phyloP scores from a whole-genome alignment of 2,329 filamentous ascomycete genomes.

The Tolypocladium endophyticum region DNA sequence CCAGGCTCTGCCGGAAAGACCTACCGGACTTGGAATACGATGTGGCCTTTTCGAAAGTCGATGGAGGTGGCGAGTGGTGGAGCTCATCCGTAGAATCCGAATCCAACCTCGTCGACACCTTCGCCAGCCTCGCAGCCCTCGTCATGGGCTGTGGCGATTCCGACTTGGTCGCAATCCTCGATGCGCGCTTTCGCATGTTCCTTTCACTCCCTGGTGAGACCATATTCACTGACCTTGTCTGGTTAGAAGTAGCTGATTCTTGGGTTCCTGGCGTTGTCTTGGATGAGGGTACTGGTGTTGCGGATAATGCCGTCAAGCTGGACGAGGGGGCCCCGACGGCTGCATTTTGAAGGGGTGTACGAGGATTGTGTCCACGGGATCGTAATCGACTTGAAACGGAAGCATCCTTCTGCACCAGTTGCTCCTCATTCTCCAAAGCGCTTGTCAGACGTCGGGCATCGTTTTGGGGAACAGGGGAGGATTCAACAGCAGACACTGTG shows the following conservation, averaged over 20 bases:
- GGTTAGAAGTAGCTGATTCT: conserved; percentile 16
- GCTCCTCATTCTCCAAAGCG: not conserved
- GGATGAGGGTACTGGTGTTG: conserved; percentile 26
- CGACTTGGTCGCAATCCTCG: conserved; percentile 9
- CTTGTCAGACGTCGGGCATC: not conserved
- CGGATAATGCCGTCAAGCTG: conserved; percentile 27
- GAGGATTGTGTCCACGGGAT: conserved; percentile 8
- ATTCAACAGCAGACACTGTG: not conserved
- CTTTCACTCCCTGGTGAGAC: conserved; percentile 12
- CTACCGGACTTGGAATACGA: conserved; percentile 15
- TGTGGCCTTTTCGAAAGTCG: conserved; percentile 27
- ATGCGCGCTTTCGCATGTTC: conserved; percentile 8
- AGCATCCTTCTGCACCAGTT: not conserved
- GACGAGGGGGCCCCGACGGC: conserved; percentile 18
- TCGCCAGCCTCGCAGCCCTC: conserved; percentile 10
- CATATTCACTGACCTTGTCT: conserved; percentile 10
- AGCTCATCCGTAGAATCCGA: conserved; percentile 40
- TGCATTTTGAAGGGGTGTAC: conserved; percentile 11
- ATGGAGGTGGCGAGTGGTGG: conserved; percentile 25
- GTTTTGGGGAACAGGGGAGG: not conserved
- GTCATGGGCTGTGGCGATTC: conserved; percentile 15
- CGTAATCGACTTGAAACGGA: conserved; percentile 1
- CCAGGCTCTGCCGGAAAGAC: conserved; percentile 16
- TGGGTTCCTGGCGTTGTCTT: conserved; percentile 25
- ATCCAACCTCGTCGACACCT: conserved; percentile 17